These are phyloP conservation scores for Blastosporella zonata DNA, from an alignment of 1,284 basidiomycete genomes.

Conservation along the genomic window DNA sequence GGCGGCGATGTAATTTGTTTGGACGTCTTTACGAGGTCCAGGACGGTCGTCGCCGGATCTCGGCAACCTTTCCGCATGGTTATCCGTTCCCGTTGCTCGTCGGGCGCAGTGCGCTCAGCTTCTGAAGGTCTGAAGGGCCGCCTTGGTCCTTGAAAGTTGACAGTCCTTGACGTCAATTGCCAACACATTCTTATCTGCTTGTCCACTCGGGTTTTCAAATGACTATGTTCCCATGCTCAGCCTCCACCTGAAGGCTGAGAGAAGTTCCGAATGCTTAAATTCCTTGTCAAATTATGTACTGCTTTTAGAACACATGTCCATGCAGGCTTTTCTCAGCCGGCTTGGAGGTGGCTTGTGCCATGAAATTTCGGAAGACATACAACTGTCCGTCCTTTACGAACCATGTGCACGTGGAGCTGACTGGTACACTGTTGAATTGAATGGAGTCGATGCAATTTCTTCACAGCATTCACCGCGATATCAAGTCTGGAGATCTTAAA, in stretches of 20 bases:
- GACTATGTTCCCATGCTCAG: too few relatives aligned
- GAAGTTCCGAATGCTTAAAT: too few relatives aligned
- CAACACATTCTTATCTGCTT: neutral
- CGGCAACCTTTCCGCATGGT: neutral
- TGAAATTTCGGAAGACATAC: slow-evolving; percentile 9
- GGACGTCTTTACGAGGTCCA: slow-evolving; percentile 21
- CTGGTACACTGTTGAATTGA: slow-evolving; percentile 33
- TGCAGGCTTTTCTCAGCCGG: neutral
- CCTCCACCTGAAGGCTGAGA: too few relatives aligned
- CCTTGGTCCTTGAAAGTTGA: too few relatives aligned
- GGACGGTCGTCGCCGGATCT: slow-evolving; percentile 17
- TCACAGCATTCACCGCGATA: slow-evolving; percentile 27
- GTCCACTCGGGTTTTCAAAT: too few relatives aligned
- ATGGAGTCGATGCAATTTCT: slow-evolving; percentile 17
- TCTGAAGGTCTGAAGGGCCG: too few relatives aligned
- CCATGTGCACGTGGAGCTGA: slow-evolving; percentile 18
- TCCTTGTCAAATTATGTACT: too few relatives aligned
- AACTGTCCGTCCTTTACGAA: slow-evolving; percentile 5
- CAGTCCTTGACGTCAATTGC: too few relatives aligned
- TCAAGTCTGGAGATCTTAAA: slow-evolving; percentile 28
- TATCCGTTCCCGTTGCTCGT: slow-evolving; percentile 6
- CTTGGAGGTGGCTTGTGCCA: neutral
- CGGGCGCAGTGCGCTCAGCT: neutral
- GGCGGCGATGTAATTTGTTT: slow-evolving; percentile 31
- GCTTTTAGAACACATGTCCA: slow-evolving; percentile 3